Evolutionary conservation across 2,329 filamentous ascomycete species (phyloP).

Genomic region (Didymosphaeria variabile): DNA sequence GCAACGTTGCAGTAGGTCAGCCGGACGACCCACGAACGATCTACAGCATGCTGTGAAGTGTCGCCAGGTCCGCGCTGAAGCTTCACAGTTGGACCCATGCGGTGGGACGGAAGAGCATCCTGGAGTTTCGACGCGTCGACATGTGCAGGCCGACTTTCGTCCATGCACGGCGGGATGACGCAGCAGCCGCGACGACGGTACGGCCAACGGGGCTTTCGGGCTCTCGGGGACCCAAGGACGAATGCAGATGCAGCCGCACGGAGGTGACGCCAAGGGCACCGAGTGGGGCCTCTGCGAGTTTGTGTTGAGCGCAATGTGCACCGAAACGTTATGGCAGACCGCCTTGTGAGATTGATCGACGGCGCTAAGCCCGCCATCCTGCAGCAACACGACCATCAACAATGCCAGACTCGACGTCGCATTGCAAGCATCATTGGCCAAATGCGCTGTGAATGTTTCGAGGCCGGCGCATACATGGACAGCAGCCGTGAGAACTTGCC

Average conservation of each 20-base stretch:
- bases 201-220: not conserved
- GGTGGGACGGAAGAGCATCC: not conserved
- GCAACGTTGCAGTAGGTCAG: not conserved
- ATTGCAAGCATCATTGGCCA: not conserved
- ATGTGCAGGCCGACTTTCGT: constrained; percentile 2
- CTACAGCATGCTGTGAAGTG: not conserved
- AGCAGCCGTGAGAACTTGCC: not conserved
- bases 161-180: constrained; percentile 1
- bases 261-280: not conserved
- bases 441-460: not conserved
- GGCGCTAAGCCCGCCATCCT: not conserved
- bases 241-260: not conserved
- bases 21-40: not conserved
- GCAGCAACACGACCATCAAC: not conserved
- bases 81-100: too few relatives aligned
- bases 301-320: too few relatives aligned
- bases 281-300: too few relatives aligned
- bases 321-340: not conserved
- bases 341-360: constrained; percentile 2
- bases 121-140: too few relatives aligned
- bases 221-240: not conserved
- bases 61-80: not conserved
- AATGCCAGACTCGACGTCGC: not conserved
- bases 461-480: not conserved
- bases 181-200: not conserved